Base-by-base conservation (phyloP, 2,329 filamentous ascomycete genomes). In the Fonsecaea nubica region DNA sequence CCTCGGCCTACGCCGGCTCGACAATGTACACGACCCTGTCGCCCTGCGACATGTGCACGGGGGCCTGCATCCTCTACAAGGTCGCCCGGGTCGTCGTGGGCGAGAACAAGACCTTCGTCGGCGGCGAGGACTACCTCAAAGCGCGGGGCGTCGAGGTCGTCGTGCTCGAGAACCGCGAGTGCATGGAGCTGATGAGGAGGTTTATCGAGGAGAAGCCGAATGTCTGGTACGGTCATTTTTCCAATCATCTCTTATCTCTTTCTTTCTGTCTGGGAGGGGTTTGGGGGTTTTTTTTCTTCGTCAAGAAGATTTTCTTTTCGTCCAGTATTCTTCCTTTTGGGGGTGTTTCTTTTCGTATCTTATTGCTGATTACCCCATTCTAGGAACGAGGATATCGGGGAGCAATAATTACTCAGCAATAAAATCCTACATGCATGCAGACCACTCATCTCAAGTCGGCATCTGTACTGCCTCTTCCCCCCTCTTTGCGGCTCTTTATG, bases 1-100 rank as follows among this genome's bases (percentile, higher is more conserved):
- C 89, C 15, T 86, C 85, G 1, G 84, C 85, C 5, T 93, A 92
- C 77, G 84, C 84, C 71, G 88, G 88, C 35, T 86, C 89, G 40
- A 93, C 90, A n/a, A 92, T 93, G 89, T 93, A 91, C 79, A 93
- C 91, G 2, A 92, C 90, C 0, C 81, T 93, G 6, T 91, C 89
- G 2, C 91, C 90, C 0, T 93, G 91, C 76, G 89, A 92, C 75
- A 93, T 93, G 90, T 93, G 89, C 77, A 92, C 90, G 3, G 90
- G 91, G 8, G 90, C 90, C 2, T 92, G 90, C 74, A 80, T 93
- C 66, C 83, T 93, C 66, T 93, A 92, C 82, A 90, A 90, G 73
- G 85, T 93, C 65, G 83, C 85, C 55, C 85, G 90, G 25, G 90
- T 93, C 2, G 90, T 93, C 35, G 86, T 93, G 72, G 91, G 89